Evolutionary conservation across 2,329 filamentous ascomycete genomes (phyloP).

Genomic region (Cladosporium sp.): DNA sequence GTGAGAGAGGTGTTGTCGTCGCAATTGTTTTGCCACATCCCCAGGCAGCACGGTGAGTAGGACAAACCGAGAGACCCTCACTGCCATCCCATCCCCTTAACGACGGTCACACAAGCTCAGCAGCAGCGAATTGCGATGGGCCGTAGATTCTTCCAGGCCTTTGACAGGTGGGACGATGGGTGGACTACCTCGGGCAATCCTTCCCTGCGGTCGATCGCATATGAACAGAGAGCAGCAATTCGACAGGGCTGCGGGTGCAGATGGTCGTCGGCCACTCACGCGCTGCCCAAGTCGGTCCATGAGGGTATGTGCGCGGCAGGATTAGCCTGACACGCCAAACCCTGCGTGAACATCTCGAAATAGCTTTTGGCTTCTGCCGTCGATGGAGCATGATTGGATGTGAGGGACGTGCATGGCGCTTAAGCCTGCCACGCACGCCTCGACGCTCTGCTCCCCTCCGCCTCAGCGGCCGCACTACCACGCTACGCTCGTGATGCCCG

Average conservation of each 20-base stretch:
- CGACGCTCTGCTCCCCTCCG: background rate
- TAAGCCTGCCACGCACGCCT: constrained; percentile 5
- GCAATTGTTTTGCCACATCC: background rate
- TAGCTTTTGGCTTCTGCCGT: constrained; percentile 7
- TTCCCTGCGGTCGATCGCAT: constrained; percentile 3
- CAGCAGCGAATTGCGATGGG: background rate
- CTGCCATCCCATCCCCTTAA: no score
- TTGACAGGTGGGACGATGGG: background rate
- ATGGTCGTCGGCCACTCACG: background rate
- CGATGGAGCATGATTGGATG: constrained; percentile 2
- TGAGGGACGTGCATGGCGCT: constrained; percentile 9
- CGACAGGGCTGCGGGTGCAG: constrained; percentile 4
- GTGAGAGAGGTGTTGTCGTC: background rate
- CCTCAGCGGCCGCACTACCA: background rate
- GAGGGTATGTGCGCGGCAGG: no score
- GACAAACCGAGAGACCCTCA: no score
- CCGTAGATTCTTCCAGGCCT: constrained; percentile 1
- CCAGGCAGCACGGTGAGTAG: background rate
- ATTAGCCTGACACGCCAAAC: constrained; percentile 10
- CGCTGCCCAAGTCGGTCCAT: no score
- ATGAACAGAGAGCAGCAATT: background rate
- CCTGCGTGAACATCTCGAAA: constrained; percentile 10
- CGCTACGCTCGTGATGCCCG: constrained; percentile 5
- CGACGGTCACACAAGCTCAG: background rate
- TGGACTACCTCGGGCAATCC: background rate